Evolutionary conservation across 148 eudicot genomes (phyloP).

Genomic region (Cornus controversa): DNA sequence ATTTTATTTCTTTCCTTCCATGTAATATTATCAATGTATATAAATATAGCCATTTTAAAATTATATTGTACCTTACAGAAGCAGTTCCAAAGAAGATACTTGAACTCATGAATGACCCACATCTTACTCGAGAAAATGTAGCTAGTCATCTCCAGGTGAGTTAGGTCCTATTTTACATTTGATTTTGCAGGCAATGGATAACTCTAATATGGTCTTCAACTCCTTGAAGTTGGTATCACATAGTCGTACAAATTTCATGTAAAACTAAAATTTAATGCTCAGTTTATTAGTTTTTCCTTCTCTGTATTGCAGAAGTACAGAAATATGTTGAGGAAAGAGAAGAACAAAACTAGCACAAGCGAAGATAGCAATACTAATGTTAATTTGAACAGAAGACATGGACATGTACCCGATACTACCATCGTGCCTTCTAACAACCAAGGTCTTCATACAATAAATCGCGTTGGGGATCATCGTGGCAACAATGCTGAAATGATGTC

Average conservation of each 20-base stretch:
- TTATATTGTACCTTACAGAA: background rate
- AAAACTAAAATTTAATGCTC: background rate
- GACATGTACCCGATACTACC: background rate
- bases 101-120: background rate
- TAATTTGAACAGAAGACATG: background rate
- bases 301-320: background rate
- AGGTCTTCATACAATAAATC: background rate
- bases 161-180: background rate
- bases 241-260: background rate
- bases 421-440: background rate
- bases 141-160: background rate
- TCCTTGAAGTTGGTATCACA: background rate
- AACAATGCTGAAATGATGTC: background rate
- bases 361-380: background rate
- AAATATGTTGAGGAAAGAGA: background rate
- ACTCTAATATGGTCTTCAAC: background rate
- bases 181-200: background rate
- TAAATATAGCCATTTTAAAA: too few species aligned
- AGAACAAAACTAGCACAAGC: background rate
- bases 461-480: background rate
- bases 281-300: background rate
- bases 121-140: background rate
- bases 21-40: too few species aligned
- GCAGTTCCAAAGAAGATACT: slow-evolving; percentile 2
- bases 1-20: too few species aligned